These are phyloP conservation scores for Phytophthora uliginosa DNA, from an alignment of 352 stramenopile species.

Conservation along the genomic window DNA sequence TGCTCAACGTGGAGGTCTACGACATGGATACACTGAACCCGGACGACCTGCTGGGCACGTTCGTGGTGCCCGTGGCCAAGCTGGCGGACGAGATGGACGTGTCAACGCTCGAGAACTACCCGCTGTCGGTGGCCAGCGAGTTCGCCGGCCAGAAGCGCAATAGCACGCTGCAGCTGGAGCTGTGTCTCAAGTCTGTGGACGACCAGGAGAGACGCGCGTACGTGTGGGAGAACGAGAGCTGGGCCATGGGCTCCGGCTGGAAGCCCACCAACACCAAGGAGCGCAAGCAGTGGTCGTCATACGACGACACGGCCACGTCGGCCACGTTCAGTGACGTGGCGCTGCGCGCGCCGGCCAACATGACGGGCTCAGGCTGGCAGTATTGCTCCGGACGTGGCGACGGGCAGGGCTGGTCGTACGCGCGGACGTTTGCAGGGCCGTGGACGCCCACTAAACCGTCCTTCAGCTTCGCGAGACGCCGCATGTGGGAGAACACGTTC, in stretches of 20 bases:
- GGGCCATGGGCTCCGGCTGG: constrained; percentile 60
- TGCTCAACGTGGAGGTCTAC: constrained; percentile 68
- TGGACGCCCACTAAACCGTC: constrained; percentile 63
- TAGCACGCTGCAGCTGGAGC: constrained; percentile 66
- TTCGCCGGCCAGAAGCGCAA: constrained; percentile 55
- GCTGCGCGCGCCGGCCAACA: constrained; percentile 44
- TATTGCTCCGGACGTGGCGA: constrained; percentile 63
- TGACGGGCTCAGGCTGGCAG: constrained; percentile 60
- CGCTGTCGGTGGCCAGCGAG: constrained; percentile 52
- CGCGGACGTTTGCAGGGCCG: constrained; percentile 64
- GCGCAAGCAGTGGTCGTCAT: constrained; percentile 62
- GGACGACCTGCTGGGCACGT: constrained; percentile 70
- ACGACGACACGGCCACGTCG: constrained; percentile 59
- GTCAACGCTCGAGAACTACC: constrained; percentile 60
- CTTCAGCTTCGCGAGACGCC: constrained; percentile 71
- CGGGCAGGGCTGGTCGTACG: constrained; percentile 73
- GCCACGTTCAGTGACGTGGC: constrained; percentile 56
- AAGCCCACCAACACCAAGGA: constrained; percentile 53
- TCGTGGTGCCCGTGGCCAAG: constrained; percentile 62
- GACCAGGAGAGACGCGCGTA: constrained; percentile 50
- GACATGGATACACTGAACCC: constrained; percentile 75
- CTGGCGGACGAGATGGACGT: constrained; percentile 55
- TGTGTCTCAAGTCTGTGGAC: constrained; percentile 50
- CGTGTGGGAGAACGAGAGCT: constrained; percentile 80
- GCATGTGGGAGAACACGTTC: constrained; percentile 81